Percentiles rank a stretch among this genome's conserved stretches.
Evolutionary conservation across 2,329 filamentous ascomycete genomes (phyloP).

Genomic region (Cytospora schulzeri): DNA sequence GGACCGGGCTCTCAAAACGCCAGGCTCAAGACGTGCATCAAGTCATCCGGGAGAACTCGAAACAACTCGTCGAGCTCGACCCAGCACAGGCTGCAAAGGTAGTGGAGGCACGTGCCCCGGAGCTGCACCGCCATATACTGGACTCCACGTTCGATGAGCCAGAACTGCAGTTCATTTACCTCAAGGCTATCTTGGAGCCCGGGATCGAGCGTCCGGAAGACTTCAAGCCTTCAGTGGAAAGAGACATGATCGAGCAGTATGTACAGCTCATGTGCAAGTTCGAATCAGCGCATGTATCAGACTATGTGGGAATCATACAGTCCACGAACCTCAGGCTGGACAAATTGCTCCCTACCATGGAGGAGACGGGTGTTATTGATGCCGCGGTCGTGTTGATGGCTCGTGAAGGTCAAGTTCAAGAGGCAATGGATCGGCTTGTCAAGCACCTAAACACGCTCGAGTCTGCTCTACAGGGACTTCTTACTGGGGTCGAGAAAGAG

Average conservation of each 20-base stretch:
- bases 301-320: slow-evolving; percentile 78
- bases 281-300: slow-evolving; percentile 78
- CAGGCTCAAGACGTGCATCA: slow-evolving; percentile 72
- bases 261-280: slow-evolving; percentile 90
- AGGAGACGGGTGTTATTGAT: slow-evolving; percentile 86
- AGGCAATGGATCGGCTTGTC: slow-evolving; percentile 84
- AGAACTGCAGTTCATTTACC: slow-evolving; percentile 73
- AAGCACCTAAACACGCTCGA: slow-evolving; percentile 79
- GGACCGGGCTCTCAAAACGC: slow-evolving; percentile 64
- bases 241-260: slow-evolving; percentile 77
- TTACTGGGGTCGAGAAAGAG: slow-evolving; percentile 62
- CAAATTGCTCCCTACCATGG: slow-evolving; percentile 81
- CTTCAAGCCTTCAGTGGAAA: slow-evolving; percentile 43
- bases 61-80: slow-evolving; percentile 68
- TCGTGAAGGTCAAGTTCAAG: slow-evolving; percentile 78
- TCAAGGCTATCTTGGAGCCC: slow-evolving; percentile 74
- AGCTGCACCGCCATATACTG: slow-evolving; percentile 68
- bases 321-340: slow-evolving; percentile 79
- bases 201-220: slow-evolving; percentile 40
- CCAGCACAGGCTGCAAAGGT: slow-evolving; percentile 65
- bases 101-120: slow-evolving; percentile 61
- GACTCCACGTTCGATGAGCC: slow-evolving; percentile 61
- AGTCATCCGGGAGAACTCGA: slow-evolving; percentile 67
- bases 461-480: slow-evolving; percentile 72
- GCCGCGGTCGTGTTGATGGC: slow-evolving; percentile 90